phyloP scores from a whole-genome alignment of 305 asterid species.

The Fraxinus floribunda region DNA sequence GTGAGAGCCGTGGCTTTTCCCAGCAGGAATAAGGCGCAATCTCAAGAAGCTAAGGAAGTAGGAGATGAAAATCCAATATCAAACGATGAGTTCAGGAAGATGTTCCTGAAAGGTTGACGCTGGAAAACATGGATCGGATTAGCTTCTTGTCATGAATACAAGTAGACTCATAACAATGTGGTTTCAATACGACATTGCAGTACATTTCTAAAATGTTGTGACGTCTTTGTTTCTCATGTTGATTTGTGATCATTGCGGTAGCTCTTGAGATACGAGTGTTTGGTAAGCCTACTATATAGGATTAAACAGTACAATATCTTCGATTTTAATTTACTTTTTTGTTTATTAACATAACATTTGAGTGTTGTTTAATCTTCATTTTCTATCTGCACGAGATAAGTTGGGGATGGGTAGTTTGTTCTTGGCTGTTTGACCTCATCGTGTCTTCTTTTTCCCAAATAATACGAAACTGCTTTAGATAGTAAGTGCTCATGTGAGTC shows the following conservation, averaged over 20 bases:
- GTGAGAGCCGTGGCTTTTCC: constrained; percentile 63
- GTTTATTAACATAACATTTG: not conserved
- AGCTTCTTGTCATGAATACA: not conserved
- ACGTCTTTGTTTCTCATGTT: not conserved
- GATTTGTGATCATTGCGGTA: not conserved
- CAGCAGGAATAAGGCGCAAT: constrained; percentile 26
- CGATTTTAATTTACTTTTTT: too few species aligned
- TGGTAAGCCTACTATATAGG: not conserved
- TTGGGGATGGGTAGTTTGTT: not conserved
- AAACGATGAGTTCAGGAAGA: constrained; percentile 86
- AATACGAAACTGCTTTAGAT: not conserved
- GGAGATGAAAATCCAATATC: constrained; percentile 71
- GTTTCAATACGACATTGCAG: not conserved
- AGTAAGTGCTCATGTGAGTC: not conserved
- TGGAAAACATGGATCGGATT: not conserved
- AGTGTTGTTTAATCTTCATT: not conserved
- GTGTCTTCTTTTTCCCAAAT: not conserved
- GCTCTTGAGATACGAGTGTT: not conserved
- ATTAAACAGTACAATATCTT: not conserved
- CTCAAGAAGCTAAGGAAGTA: constrained; percentile 33
- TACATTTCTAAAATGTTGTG: not conserved
- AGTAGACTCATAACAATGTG: not conserved
- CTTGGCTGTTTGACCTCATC: not conserved
- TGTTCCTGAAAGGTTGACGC: constrained; percentile 46
- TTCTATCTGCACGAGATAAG: not conserved